Base-by-base conservation (phyloP, 129 eudicot genomes). In the Pulicaria dysenterica region DNA sequence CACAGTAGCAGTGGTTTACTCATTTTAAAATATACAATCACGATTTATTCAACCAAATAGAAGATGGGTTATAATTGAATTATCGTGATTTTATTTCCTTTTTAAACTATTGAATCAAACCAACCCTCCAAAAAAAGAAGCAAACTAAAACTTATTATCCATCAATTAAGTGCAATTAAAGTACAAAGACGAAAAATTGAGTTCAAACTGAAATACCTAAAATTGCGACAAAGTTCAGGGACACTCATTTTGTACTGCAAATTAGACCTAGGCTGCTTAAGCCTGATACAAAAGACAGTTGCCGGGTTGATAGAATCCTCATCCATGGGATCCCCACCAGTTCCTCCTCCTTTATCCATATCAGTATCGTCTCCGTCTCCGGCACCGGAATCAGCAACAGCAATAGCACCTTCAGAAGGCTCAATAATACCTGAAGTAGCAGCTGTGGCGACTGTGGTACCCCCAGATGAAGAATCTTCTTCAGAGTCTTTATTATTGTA, bases 141-240 rank as follows among this genome's bases (percentile, higher is more conserved):
- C 38, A 69, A 51, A 15, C 10, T 49, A 31, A 58, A 39, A 2
- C 57, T 10, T 14, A n/a, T 12, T 0, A 49, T 37, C 31, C 19
- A 50, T 37, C 41, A 60, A 69, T 76, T 7, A 55, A 68, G 9
- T 10, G 48, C 31, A 67, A 57, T 8, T 5, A 58, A 57, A 17
- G 49, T n/a, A 46, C 5, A 62, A 61, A 44, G 3, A 63, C 16
- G 53, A 19, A 40, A 53, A 69, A 9, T 24, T 69, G 64, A 69
- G 49, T 54, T 10, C 49, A 59, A 46, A 24, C 40, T 4, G 45
- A 55, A 69, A 15, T 44, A 94, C 99, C 99, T 94, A 70, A 94
- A 94, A 81, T 85, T 90, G 36, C 99, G 99, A 79, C 97, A 94
- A 16, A 94, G 91, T 37, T 94, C 97, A 43, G 99, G 99, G 56